Conservation (phyloP, 2,329 filamentous ascomycete species). For the Sporothrix pseudoabietina region DNA sequence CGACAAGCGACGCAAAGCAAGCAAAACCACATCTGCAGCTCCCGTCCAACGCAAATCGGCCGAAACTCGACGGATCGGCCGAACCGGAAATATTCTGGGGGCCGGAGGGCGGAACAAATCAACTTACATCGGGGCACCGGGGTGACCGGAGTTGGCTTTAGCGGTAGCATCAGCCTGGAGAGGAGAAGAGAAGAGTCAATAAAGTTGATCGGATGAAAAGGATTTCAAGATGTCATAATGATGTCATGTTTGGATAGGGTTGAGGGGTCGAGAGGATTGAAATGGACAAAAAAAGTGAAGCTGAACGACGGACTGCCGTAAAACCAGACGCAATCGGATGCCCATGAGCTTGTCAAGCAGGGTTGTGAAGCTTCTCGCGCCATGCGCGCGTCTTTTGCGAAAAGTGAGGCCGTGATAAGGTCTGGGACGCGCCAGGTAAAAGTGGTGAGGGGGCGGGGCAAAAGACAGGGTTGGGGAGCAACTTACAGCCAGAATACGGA, state of each 20-base stretch:
- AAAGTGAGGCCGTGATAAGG: conserved; percentile 9
- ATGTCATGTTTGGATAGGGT: conserved; percentile 28
- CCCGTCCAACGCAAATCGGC: not conserved
- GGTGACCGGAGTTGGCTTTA: conserved; percentile 95
- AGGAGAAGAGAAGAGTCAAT: conserved; percentile 27
- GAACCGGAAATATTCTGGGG: not conserved
- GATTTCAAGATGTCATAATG: not conserved
- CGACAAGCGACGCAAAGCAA: not conserved
- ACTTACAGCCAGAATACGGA: conserved; percentile 92
- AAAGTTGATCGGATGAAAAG: not conserved
- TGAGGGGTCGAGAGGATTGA: not conserved
- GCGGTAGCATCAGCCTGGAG: conserved; percentile 92
- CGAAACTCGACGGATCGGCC: not conserved
- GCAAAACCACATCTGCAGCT: not conserved
- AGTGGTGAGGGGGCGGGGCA: conserved; percentile 35
- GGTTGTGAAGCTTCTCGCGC: not conserved
- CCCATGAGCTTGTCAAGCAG: not conserved
- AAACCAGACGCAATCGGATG: not conserved
- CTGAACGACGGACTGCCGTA: not conserved
- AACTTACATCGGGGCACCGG: conserved; percentile 90
- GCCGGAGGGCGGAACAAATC: conserved; percentile 39
- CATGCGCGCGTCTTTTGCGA: not conserved
- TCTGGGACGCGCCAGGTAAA: not conserved
- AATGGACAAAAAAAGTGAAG: not conserved
- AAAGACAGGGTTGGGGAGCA: not conserved